Evolutionary conservation across 208 protist species (phyloP).

Genomic region (Leishmania mexicana): DNA sequence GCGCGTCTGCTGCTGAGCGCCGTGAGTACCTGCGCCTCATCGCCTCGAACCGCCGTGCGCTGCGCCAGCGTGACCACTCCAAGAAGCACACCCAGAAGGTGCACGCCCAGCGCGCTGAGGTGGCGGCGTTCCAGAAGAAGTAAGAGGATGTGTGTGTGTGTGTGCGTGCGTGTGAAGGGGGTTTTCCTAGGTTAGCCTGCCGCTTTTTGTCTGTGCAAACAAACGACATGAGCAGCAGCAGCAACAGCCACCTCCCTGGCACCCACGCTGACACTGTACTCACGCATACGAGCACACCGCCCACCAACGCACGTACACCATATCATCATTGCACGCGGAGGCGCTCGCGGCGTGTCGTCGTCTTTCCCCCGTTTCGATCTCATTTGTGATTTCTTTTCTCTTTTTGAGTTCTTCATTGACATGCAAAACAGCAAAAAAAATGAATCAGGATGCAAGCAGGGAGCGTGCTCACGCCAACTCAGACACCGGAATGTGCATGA

Average conservation of each 20-base stretch:
- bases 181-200: neutral
- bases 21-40: slow-evolving; percentile 51
- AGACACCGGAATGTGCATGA: neutral
- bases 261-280: neutral
- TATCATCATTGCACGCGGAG: neutral
- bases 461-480: no score
- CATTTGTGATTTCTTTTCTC: slow-evolving; percentile 11
- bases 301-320: neutral
- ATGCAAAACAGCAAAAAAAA: neutral
- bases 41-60: slow-evolving; percentile 58
- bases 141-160: slow-evolving; percentile 10
- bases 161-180: neutral
- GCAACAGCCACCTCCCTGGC: neutral
- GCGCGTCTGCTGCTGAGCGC: slow-evolving; percentile 74
- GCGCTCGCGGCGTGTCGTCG: neutral
- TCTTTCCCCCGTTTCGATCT: neutral
- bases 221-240: neutral
- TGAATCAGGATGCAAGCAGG: neutral
- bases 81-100: slow-evolving; percentile 71
- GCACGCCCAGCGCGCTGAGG: slow-evolving; percentile 59
- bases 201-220: neutral
- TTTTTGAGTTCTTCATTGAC: slow-evolving; percentile 16
- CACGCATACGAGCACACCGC: neutral
- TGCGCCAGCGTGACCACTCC: slow-evolving; percentile 76
- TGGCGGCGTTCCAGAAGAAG: slow-evolving; percentile 71